phyloP scores from a whole-genome alignment of 2,329 filamentous ascomycete genomes.

The Cordyceps fumosorosea region DNA sequence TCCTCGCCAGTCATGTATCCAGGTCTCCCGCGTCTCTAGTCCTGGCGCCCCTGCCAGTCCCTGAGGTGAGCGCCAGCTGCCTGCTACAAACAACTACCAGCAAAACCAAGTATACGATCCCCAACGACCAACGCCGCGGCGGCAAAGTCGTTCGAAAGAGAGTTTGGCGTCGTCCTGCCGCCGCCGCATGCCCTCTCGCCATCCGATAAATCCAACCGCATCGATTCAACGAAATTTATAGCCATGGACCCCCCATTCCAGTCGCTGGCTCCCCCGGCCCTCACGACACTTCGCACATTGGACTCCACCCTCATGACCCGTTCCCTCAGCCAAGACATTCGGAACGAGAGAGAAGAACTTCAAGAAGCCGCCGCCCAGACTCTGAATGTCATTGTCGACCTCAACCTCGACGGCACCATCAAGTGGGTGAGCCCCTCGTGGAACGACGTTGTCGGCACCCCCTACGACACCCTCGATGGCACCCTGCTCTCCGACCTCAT shows the following conservation, averaged over 20 bases:
- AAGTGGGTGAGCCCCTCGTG: slow-evolving; percentile 97
- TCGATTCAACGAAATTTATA: slow-evolving; percentile 14
- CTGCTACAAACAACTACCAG: slow-evolving; percentile 13
- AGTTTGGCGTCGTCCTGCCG: background rate
- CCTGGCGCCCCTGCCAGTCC: slow-evolving; percentile 39
- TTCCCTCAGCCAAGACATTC: slow-evolving; percentile 79
- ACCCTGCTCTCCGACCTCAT: slow-evolving; percentile 75
- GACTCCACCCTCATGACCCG: slow-evolving; percentile 50
- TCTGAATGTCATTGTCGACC: slow-evolving; percentile 90
- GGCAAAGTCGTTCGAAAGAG: background rate
- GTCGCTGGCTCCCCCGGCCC: slow-evolving; percentile 45
- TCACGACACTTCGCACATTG: slow-evolving; percentile 45
- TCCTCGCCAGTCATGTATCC: slow-evolving; percentile 38
- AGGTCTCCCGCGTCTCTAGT: slow-evolving; percentile 38
- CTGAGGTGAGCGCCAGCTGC: background rate
- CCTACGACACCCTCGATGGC: slow-evolving; percentile 65
- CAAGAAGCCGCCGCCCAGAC: slow-evolving; percentile 95
- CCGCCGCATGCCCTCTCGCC: background rate
- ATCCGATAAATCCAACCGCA: background rate
- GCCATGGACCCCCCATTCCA: slow-evolving; percentile 38
- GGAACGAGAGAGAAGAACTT: slow-evolving; percentile 87
- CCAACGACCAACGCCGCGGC: slow-evolving; percentile 3
- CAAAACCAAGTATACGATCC: background rate
- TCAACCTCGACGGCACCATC: slow-evolving; percentile 82
- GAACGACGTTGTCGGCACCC: slow-evolving; percentile 83